Conservation (phyloP, 139 green algal species). For the Asterochloris sp. region DNA sequence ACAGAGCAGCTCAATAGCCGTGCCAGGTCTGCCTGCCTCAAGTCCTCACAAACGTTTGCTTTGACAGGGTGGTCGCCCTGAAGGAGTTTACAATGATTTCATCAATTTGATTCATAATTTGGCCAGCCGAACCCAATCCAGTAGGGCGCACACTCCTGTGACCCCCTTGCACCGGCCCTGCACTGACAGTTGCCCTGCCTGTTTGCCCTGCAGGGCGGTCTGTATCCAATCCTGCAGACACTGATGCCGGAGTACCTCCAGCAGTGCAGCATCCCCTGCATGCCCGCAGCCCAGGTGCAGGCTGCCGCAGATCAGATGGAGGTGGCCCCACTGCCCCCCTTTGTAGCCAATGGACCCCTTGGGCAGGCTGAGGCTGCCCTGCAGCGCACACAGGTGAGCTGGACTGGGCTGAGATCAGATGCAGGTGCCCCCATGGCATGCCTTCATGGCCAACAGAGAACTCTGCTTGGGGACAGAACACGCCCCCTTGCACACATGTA, state of each 20-base stretch:
- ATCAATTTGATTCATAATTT: too few relatives aligned
- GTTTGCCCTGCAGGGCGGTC: constrained; percentile 40
- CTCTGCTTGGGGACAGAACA: constrained; percentile 37
- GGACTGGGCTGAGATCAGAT: neutral
- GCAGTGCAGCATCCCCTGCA: constrained; percentile 6
- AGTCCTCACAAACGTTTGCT: too few relatives aligned
- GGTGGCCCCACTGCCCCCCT: neutral
- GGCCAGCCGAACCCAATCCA: too few relatives aligned
- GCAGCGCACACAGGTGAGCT: constrained; percentile 1
- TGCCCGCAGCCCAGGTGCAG: neutral
- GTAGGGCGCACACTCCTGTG: too few relatives aligned
- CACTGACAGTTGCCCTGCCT: too few relatives aligned
- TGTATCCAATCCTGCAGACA: constrained; percentile 69
- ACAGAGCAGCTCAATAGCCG: too few relatives aligned
- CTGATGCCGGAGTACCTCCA: constrained; percentile 6
- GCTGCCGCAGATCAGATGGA: neutral
- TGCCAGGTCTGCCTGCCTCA: too few relatives aligned
- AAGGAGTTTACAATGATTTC: too few relatives aligned
- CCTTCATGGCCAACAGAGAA: neutral
- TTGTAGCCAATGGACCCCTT: neutral
- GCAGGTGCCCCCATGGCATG: neutral
- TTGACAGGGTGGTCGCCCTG: too few relatives aligned
- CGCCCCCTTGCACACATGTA: too few relatives aligned
- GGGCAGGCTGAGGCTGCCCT: constrained; percentile 2
- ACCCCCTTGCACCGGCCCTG: too few relatives aligned